Evolutionary conservation across 371 early-diverging fungal genomes (phyloP).

Genomic region (Rhizopus stolonifer): DNA sequence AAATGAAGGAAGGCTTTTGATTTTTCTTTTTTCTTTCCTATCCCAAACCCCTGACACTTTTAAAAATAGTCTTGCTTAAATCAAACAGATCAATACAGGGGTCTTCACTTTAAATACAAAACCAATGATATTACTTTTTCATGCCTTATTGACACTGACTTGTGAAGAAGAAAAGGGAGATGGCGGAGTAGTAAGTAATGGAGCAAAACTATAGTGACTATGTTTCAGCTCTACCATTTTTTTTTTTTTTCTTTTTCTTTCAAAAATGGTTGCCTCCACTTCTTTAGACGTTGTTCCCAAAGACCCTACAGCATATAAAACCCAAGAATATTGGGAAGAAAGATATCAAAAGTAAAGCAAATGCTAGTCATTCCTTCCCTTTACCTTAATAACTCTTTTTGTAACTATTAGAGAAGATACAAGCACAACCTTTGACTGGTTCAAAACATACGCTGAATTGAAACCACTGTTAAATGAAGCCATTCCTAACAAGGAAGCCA

Average conservation of each 20-base stretch:
- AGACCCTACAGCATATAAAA: constrained; percentile 65
- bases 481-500: constrained; percentile 57
- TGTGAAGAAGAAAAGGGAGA: no score
- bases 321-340: constrained; percentile 65
- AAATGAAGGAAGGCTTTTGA: no score
- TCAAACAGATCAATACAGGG: no score
- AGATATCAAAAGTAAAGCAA: constrained; percentile 37
- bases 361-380: background rate
- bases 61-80: no score
- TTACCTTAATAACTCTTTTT: background rate
- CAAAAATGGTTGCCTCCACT: constrained; percentile 40
- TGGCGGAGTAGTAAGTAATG: no score
- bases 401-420: constrained; percentile 42
- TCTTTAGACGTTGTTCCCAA: constrained; percentile 58
- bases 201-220: no score
- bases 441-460: constrained; percentile 78
- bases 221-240: no score
- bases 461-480: constrained; percentile 58
- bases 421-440: constrained; percentile 81
- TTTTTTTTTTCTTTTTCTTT: constrained; percentile 4
- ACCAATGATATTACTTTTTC: no score
- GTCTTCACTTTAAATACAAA: no score
- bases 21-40: no score
- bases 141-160: no score
- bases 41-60: no score